Evolutionary conservation across 2,329 filamentous ascomycete genomes (phyloP).

Genomic region (Trichoderma brevicompactum): DNA sequence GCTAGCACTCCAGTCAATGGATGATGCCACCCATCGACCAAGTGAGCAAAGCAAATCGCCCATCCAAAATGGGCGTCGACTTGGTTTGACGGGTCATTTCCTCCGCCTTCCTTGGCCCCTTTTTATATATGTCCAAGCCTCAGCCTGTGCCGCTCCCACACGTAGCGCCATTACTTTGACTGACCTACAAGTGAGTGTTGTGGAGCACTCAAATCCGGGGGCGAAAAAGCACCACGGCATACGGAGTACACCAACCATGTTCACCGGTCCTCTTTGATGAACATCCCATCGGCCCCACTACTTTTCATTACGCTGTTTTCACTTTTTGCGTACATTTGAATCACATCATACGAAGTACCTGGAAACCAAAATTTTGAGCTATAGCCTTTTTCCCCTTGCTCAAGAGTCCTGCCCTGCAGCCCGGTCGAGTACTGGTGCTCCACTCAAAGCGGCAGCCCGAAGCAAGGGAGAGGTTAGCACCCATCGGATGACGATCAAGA

Average conservation of each 20-base stretch:
- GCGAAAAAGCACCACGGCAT: background rate
- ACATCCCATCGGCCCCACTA: background rate
- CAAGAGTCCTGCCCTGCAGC: slow-evolving; percentile 13
- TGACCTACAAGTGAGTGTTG: background rate
- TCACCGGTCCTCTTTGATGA: background rate
- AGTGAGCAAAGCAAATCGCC: background rate
- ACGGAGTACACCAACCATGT: background rate
- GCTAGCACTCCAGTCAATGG: background rate
- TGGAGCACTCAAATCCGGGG: background rate
- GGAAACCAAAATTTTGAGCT: background rate
- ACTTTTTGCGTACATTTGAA: background rate
- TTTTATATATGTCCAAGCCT: background rate
- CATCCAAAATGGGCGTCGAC: background rate
- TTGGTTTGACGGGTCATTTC: background rate
- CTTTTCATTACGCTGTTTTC: background rate
- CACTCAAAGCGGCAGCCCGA: slow-evolving; percentile 2
- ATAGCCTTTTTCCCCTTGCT: slow-evolving; percentile 1
- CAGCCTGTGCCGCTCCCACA: background rate
- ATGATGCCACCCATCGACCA: background rate
- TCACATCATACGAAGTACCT: background rate
- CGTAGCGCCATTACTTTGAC: background rate
- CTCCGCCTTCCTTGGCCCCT: background rate
- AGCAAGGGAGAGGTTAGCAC: slow-evolving; percentile 13
- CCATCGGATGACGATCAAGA: slow-evolving; percentile 9
- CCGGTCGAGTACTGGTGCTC: background rate